phyloP scores from a whole-genome alignment of 441 rosid genomes.

The Croton laevigatus region DNA sequence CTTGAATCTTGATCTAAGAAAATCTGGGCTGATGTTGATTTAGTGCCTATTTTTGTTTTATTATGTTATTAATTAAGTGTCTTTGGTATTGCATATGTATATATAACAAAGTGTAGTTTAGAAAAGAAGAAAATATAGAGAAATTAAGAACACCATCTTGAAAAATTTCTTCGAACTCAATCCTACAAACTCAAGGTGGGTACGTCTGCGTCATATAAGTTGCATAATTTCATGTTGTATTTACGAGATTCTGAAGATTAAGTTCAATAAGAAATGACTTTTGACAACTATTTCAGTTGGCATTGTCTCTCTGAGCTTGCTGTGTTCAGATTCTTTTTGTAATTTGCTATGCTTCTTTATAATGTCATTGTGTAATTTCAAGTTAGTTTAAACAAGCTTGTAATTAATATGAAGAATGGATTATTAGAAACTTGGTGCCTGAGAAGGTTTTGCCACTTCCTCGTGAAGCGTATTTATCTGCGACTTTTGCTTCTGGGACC shows the following conservation, averaged over 20 bases:
- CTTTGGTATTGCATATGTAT: too few species aligned
- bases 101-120: too few species aligned
- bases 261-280: background rate
- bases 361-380: background rate
- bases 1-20: background rate
- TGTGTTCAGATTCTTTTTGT: background rate
- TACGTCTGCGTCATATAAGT: background rate
- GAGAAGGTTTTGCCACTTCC: background rate
- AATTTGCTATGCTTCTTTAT: background rate
- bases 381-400: background rate
- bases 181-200: background rate
- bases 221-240: background rate
- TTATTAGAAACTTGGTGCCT: background rate
- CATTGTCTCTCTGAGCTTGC: background rate
- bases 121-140: too few species aligned
- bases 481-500: slow-evolving; percentile 4
- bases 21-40: background rate
- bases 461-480: background rate
- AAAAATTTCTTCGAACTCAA: background rate
- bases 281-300: background rate
- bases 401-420: background rate
- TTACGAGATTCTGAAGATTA: background rate
- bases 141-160: background rate
- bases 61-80: too few species aligned
- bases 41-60: background rate